phyloP scores from a whole-genome alignment of 108 stramenopile genomes.

The Nannochloropsis oceanica region DNA sequence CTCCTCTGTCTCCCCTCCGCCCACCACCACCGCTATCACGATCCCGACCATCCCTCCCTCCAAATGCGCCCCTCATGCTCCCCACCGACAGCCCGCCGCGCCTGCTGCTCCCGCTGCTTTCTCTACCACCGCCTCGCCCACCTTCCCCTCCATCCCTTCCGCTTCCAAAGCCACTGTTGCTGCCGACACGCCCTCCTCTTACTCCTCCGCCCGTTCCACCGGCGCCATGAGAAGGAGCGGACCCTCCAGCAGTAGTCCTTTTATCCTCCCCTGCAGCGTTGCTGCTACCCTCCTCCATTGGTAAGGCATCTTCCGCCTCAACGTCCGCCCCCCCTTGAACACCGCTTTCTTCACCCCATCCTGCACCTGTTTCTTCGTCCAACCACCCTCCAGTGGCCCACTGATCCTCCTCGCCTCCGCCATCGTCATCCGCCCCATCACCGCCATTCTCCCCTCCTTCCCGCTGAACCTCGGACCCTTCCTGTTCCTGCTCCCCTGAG shows the following conservation, averaged over 20 bases:
- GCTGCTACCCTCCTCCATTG: background rate
- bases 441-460: background rate
- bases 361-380: background rate
- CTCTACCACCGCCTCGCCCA: background rate
- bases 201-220: background rate
- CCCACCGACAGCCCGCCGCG: background rate
- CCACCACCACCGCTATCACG: background rate
- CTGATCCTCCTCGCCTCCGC: background rate
- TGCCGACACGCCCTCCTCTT: background rate
- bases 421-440: background rate
- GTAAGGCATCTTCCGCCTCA: background rate
- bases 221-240: background rate
- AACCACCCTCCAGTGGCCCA: background rate
- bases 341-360: background rate
- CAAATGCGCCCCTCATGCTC: background rate
- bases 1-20: background rate
- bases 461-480: background rate
- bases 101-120: background rate
- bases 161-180: background rate
- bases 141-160: background rate
- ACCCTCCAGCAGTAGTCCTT: background rate
- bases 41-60: background rate
- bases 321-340: background rate
- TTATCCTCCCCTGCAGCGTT: background rate
- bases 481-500: background rate